These are phyloP conservation scores for Ogataea pilisensis DNA, from an alignment of 805 yeast genomes.

Conservation along the genomic window DNA sequence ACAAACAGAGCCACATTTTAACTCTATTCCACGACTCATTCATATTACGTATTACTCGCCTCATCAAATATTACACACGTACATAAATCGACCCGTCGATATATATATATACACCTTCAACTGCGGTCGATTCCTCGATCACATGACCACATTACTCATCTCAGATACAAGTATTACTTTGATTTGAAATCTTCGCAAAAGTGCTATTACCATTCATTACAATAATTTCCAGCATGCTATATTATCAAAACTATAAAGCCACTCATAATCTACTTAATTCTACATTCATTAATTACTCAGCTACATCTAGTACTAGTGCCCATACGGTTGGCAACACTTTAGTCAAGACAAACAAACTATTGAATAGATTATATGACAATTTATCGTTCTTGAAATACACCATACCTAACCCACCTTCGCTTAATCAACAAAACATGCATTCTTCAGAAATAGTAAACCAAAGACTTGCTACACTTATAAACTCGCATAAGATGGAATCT, in stretches of 20 bases:
- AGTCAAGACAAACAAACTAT: slow-evolving; percentile 11
- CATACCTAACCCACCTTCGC: slow-evolving; percentile 22
- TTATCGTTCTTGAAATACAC: slow-evolving; percentile 18
- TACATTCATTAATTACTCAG: slow-evolving; percentile 18
- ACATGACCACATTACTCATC: too few relatives aligned
- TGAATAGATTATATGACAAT: slow-evolving; percentile 13
- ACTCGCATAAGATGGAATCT: slow-evolving; percentile 31
- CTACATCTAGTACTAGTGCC: slow-evolving; percentile 8
- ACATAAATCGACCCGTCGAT: too few relatives aligned
- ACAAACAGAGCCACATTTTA: too few relatives aligned
- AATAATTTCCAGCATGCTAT: slow-evolving; percentile 11
- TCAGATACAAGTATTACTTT: too few relatives aligned
- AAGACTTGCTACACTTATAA: slow-evolving; percentile 11
- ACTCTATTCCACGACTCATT: too few relatives aligned
- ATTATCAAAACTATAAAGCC: slow-evolving; percentile 21
- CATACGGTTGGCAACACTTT: slow-evolving; percentile 9
- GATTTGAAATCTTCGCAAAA: too few relatives aligned
- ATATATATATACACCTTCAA: too few relatives aligned
- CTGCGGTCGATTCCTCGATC: too few relatives aligned
- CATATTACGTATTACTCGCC: too few relatives aligned
- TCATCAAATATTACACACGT: too few relatives aligned
- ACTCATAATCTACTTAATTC: slow-evolving; percentile 15
- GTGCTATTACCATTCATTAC: too few relatives aligned
- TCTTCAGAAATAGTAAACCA: slow-evolving; percentile 2
- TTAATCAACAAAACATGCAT: not conserved